Evolutionary conservation across 768 basidiomycete genomes (phyloP).

Genomic region (Macrolepiota fuliginosa): DNA sequence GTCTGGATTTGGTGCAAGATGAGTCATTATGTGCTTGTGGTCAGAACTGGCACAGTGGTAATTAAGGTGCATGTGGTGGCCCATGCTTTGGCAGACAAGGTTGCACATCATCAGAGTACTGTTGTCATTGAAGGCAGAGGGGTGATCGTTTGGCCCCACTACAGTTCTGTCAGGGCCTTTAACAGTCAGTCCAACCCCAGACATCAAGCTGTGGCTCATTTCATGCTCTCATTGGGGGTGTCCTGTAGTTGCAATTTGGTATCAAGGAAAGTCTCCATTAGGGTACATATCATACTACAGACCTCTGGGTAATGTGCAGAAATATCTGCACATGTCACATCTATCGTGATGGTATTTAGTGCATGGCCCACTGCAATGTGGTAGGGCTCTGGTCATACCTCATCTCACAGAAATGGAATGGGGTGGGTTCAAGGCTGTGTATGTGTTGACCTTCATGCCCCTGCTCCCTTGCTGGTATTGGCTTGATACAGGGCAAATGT

Average conservation of each 20-base stretch:
- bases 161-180: slow-evolving; percentile 48
- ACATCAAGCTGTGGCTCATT: slow-evolving; percentile 65
- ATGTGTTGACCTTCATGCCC: slow-evolving; percentile 46
- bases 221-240: slow-evolving; percentile 62
- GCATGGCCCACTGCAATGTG: too few species aligned
- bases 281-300: slow-evolving; percentile 5
- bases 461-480: slow-evolving; percentile 39
- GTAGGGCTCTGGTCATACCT: slow-evolving; percentile 27
- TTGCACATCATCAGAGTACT: slow-evolving; percentile 67
- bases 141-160: slow-evolving; percentile 53
- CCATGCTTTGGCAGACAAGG: slow-evolving; percentile 52
- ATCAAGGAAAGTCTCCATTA: neutral
- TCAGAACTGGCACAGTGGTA: slow-evolving; percentile 52
- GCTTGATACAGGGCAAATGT: slow-evolving; percentile 46
- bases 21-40: slow-evolving; percentile 41
- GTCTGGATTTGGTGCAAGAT: slow-evolving; percentile 44
- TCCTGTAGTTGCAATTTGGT: slow-evolving; percentile 29
- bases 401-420: slow-evolving; percentile 54
- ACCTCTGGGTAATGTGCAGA: slow-evolving; percentile 58
- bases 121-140: slow-evolving; percentile 50
- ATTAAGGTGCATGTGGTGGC: slow-evolving; percentile 56
- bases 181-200: slow-evolving; percentile 51
- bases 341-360: slow-evolving; percentile 22
- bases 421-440: slow-evolving; percentile 43
- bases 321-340: slow-evolving; percentile 56